Percentiles rank a stretch among this genome's conserved stretches.
phyloP scores from a whole-genome alignment of 257 asterid genomes.

The Nyctanthes arbortristis region DNA sequence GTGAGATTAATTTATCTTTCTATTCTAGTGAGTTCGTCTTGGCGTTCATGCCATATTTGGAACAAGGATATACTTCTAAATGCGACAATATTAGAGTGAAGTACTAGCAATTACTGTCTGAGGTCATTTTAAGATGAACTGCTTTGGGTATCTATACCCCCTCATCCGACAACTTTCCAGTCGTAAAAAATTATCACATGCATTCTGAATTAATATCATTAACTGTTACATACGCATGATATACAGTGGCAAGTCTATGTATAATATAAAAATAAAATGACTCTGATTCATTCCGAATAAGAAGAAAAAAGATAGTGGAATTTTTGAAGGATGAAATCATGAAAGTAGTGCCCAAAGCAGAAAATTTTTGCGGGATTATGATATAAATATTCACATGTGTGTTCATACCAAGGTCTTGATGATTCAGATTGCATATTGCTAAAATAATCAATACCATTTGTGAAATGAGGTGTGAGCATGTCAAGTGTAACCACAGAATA shows the following conservation, averaged over 20 bases:
- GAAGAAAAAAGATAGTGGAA: background rate
- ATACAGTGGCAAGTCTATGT: conserved; percentile 4
- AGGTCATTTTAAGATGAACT: background rate
- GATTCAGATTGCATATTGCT: conserved; percentile 5
- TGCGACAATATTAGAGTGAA: background rate
- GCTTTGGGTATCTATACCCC: background rate
- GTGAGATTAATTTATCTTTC: conserved; percentile 5
- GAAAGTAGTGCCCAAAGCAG: background rate
- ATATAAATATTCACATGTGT: background rate
- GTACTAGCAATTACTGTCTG: background rate
- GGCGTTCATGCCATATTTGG: background rate
- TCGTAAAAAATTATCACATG: conserved; percentile 1
- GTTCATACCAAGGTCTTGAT: background rate
- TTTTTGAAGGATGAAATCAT: background rate
- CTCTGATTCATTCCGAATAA: background rate
- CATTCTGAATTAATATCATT: background rate
- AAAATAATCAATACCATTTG: conserved; percentile 8
- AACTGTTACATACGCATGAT: background rate
- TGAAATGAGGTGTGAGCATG: background rate
- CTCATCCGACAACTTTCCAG: background rate
- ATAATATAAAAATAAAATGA: background rate
- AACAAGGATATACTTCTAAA: conserved; percentile 7
- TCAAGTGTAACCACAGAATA: background rate
- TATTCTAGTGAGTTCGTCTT: conserved; percentile 2
- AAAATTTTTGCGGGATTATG: conserved; percentile 6